phyloP scores from a whole-genome alignment of 2,329 filamentous ascomycete species.

The Cadophora malorum region DNA sequence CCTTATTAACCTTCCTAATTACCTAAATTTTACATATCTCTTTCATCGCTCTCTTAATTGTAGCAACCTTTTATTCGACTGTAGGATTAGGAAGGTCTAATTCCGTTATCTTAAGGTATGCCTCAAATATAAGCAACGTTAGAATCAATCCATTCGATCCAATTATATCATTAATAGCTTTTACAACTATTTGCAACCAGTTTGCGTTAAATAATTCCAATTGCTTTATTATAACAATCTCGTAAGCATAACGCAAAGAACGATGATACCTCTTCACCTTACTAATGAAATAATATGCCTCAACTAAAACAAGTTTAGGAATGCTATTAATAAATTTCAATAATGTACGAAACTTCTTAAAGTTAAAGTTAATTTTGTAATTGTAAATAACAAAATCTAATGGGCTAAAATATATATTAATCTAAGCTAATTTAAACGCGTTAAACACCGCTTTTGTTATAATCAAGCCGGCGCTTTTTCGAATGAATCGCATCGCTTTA shows the following conservation, averaged over 20 bases:
- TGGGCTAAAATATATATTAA: neutral
- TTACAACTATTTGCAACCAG: too few relatives aligned
- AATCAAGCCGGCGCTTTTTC: neutral
- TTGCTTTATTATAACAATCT: neutral
- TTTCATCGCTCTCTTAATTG: too few relatives aligned
- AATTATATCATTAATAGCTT: too few relatives aligned
- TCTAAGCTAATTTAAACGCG: neutral
- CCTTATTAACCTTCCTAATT: too few relatives aligned
- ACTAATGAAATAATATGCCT: constrained; percentile 1
- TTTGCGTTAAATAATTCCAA: too few relatives aligned
- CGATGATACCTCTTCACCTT: neutral
- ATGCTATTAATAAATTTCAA: neutral
- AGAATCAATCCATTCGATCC: too few relatives aligned
- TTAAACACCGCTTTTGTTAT: neutral
- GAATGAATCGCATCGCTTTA: neutral
- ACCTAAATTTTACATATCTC: too few relatives aligned
- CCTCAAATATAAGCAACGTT: too few relatives aligned
- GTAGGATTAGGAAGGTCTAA: too few relatives aligned
- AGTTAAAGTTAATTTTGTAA: neutral
- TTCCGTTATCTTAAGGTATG: too few relatives aligned
- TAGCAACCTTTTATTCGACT: too few relatives aligned
- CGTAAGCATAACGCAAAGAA: neutral
- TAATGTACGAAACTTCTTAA: neutral
- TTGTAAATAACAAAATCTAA: neutral
- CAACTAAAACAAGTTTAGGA: neutral